Evolutionary conservation across 768 basidiomycete species (phyloP).

Genomic region (Neoboletus brunneissimus): DNA sequence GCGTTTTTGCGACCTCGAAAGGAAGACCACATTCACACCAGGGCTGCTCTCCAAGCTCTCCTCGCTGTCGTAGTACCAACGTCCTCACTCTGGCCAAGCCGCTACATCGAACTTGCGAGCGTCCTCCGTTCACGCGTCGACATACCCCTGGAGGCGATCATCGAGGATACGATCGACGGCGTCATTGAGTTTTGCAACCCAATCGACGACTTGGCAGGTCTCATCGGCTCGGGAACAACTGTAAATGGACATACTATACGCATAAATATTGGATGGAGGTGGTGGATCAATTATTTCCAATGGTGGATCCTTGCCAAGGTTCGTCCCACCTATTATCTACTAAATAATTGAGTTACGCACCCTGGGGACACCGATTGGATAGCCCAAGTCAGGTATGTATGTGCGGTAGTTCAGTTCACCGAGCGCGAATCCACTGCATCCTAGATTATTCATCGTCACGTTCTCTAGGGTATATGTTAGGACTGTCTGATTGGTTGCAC

Average conservation of each 20-base stretch:
- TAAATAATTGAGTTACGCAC: neutral
- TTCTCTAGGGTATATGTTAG: neutral
- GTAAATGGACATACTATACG: constrained; percentile 40
- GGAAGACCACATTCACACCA: constrained; percentile 13
- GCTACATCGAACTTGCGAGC: constrained; percentile 34
- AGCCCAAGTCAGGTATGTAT: constrained; percentile 26
- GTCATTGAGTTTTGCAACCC: constrained; percentile 45
- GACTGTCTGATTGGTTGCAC: neutral
- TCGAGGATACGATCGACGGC: constrained; percentile 38
- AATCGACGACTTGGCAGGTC: constrained; percentile 33
- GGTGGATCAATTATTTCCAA: constrained; percentile 34
- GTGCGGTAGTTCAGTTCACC: neutral
- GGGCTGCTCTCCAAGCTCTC: constrained; percentile 36
- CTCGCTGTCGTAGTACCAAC: constrained; percentile 43
- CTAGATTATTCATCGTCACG: neutral
- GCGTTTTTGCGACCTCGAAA: constrained; percentile 7
- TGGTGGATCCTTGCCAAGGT: constrained; percentile 34
- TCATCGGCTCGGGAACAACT: constrained; percentile 34
- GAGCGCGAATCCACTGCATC: neutral
- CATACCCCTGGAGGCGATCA: constrained; percentile 36
- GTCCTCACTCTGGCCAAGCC: constrained; percentile 43
- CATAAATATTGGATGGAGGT: constrained; percentile 32
- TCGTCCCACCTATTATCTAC: constrained; percentile 4
- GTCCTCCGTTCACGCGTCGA: constrained; percentile 22
- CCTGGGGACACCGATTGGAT: neutral